phyloP scores from a whole-genome alignment of 257 asterid genomes.

The Solanum piurae region DNA sequence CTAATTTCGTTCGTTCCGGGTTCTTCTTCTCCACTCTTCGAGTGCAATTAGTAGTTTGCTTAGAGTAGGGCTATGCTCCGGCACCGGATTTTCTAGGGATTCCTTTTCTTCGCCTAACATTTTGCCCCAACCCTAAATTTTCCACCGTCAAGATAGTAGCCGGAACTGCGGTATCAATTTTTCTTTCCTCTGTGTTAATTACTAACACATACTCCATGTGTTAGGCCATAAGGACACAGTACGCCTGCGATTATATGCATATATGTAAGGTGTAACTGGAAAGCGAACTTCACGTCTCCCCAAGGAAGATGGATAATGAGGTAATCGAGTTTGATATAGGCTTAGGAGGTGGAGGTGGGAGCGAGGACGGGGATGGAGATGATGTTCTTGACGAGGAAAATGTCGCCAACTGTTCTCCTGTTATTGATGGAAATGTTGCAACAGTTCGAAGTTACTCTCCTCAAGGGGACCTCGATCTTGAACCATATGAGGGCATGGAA shows the following conservation, averaged over 20 bases:
- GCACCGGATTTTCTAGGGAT: background rate
- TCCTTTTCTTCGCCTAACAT: background rate
- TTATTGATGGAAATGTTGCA: background rate
- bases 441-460: background rate
- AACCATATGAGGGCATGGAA: constrained; percentile 93
- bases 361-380: constrained; percentile 17
- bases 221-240: background rate
- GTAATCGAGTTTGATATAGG: constrained; percentile 76
- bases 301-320: constrained; percentile 50
- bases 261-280: background rate
- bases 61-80: background rate
- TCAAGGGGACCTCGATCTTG: constrained; percentile 41
- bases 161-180: background rate
- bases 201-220: background rate
- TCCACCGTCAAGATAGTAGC: background rate
- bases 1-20: background rate
- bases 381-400: constrained; percentile 9
- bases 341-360: constrained; percentile 39
- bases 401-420: background rate
- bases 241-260: background rate
- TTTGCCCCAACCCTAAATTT: background rate
- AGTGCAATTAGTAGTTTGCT: background rate
- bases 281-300: background rate
- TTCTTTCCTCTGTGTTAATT: background rate
- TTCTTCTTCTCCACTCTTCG: background rate